Evolutionary conservation across 805 yeast genomes (phyloP), one percentile per base, ranked within the genome.

Genomic region (Metschnikowia kofuensis): DNA sequence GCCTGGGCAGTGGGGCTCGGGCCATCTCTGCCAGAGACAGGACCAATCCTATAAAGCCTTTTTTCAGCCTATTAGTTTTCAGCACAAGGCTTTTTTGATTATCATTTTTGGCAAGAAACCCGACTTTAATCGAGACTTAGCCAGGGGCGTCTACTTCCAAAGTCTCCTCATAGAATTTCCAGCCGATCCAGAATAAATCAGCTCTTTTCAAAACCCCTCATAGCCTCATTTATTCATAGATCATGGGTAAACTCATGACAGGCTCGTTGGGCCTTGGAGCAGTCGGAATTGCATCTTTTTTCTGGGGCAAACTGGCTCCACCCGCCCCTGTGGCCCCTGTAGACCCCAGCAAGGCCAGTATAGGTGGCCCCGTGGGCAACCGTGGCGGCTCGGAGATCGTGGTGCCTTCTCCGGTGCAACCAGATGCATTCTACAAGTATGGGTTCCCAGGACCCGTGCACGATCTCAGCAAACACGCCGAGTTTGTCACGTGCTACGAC

Each of bases 391-490:
- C 41, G 5, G 49, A 40, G 21, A 53, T 63, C 11, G 51, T 68
- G 42, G 67, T 60, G 43, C 68, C 76, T 29, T 47, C 70, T 6
- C 59, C 58, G 4, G 80, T 89, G 4, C 76, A 81, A 50, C 99
- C 98, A 0, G 78, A 80, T 21, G 96, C 75, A 7, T 90, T 87
- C 69, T 91, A 90, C 74, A 83, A 84, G 58, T 91, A 87, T 63
- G 99, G 99, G 4, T 89, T 88, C 61, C 99, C 98, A 0, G 96
- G 97, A 1, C 98, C 98, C 0, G 78, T 87, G 31, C 95, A 89
- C 65, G 99, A 94, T 63, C 67, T 92, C 50, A 81, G 82, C 48
- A 79, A 74, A 10, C 76, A 89, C 52, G 74, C 76, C 48, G 97
- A 90, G 68, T 94, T 85, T 65, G 79, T 92, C 15, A 82, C 94